phyloP scores from a whole-genome alignment of 352 stramenopile genomes.

The Pythium folliculosum region DNA sequence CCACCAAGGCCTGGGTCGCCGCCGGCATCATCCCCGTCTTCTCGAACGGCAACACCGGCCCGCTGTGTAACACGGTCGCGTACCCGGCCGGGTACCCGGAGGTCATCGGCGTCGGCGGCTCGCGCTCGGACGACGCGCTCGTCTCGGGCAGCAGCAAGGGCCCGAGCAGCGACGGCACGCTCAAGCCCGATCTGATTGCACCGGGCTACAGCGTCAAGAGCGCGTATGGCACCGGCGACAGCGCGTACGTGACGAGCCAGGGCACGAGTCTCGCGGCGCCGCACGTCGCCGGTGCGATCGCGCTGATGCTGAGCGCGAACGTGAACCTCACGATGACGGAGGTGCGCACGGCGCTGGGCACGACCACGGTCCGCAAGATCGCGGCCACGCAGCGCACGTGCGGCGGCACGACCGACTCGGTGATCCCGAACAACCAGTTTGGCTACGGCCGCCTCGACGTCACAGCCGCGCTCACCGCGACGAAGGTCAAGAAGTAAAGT shows the following conservation, averaged over 20 bases:
- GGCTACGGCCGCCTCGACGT: slow-evolving; percentile 34
- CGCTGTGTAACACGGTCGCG: slow-evolving; percentile 24
- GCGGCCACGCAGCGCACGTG: slow-evolving; percentile 20
- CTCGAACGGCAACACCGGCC: slow-evolving; percentile 28
- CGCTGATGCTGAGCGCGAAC: slow-evolving; percentile 28
- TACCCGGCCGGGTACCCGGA: slow-evolving; percentile 28
- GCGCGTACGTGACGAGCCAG: slow-evolving; percentile 35
- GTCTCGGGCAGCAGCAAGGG: slow-evolving; percentile 36
- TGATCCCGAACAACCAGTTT: slow-evolving; percentile 39
- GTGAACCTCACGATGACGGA: slow-evolving; percentile 19
- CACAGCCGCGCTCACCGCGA: slow-evolving; percentile 4
- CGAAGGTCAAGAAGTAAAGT: slow-evolving; percentile 5
- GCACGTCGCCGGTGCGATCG: slow-evolving; percentile 34
- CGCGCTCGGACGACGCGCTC: slow-evolving; percentile 23
- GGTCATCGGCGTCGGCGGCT: slow-evolving; percentile 14
- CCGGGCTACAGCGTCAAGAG: slow-evolving; percentile 29
- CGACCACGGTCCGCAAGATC: slow-evolving; percentile 20
- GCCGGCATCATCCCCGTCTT: slow-evolving; percentile 34
- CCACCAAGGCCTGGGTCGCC: slow-evolving; percentile 25
- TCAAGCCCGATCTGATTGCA: slow-evolving; percentile 40
- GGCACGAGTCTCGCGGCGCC: slow-evolving; percentile 32
- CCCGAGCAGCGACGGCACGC: slow-evolving; percentile 20
- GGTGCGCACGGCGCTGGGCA: slow-evolving; percentile 10
- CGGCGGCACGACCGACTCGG: slow-evolving; percentile 17
- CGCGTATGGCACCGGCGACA: slow-evolving; percentile 24